These are phyloP conservation scores for Penicillium sp. DNA, from an alignment of 2,329 filamentous ascomycete species.

Conservation along the genomic window DNA sequence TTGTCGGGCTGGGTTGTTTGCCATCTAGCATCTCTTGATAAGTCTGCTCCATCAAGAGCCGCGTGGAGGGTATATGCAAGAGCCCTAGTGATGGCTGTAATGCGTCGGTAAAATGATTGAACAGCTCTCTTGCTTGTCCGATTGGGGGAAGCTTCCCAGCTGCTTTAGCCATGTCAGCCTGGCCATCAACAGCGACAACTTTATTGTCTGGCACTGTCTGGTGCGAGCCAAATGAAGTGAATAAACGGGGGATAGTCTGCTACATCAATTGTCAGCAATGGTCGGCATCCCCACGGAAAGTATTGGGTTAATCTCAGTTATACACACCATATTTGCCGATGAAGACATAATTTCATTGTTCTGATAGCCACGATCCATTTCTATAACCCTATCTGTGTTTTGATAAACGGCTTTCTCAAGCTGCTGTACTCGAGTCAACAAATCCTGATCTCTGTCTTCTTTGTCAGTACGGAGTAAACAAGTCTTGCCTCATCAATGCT, in stretches of 20 bases:
- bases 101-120: slow-evolving; percentile 14
- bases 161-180: slow-evolving; percentile 3
- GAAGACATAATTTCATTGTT: not conserved
- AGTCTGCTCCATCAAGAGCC: slow-evolving; percentile 10
- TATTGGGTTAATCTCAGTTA: not conserved
- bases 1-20: slow-evolving; percentile 9
- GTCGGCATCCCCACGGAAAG: not conserved
- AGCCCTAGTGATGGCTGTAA: slow-evolving; percentile 19
- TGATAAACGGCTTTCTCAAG: slow-evolving; percentile 12
- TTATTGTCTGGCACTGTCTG: not conserved
- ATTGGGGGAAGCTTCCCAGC: slow-evolving; percentile 16
- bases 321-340: not conserved
- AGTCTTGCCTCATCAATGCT: slow-evolving; percentile 2
- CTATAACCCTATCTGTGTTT: not conserved
- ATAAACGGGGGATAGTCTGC: not conserved
- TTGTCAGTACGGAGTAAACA: not conserved
- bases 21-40: slow-evolving; percentile 18
- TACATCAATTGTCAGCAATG: not conserved
- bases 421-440: slow-evolving; percentile 12
- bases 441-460: slow-evolving; percentile 10
- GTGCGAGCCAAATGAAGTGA: slow-evolving; percentile 17
- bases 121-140: slow-evolving; percentile 15
- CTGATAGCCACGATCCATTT: not conserved
- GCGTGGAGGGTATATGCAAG: slow-evolving; percentile 17
- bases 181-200: not conserved